Evolutionary conservation across 345 rosid species (phyloP).

Genomic region (Combretum micranthum): DNA sequence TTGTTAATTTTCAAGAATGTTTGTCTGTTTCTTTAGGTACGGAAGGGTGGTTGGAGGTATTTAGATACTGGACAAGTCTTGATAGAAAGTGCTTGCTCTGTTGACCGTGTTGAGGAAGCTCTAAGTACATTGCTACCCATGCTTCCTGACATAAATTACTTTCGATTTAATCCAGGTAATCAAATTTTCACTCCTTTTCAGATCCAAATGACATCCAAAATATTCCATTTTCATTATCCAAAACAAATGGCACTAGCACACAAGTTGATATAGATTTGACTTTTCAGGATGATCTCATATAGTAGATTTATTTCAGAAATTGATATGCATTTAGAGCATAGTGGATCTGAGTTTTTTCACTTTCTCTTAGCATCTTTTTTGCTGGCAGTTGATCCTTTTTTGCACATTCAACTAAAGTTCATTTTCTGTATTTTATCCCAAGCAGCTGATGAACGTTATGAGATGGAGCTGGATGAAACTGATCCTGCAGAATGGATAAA

Average conservation of each 20-base stretch:
- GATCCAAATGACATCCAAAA: not conserved
- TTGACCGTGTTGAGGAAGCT: slow-evolving; percentile 97
- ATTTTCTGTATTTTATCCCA: slow-evolving; percentile 13
- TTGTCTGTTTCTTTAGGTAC: slow-evolving; percentile 35
- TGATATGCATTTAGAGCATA: too few relatives aligned
- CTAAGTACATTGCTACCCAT: slow-evolving; percentile 86
- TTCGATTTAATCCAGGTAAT: slow-evolving; percentile 88
- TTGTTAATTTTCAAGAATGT: slow-evolving; percentile 6
- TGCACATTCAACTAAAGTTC: slow-evolving; percentile 5
- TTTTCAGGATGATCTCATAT: too few relatives aligned
- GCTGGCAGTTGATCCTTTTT: slow-evolving; percentile 1
- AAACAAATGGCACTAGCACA: too few relatives aligned
- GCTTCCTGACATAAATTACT: slow-evolving; percentile 91
- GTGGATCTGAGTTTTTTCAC: too few relatives aligned
- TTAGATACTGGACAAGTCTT: slow-evolving; percentile 96
- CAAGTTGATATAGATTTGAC: too few relatives aligned
- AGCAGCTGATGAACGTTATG: slow-evolving; percentile 93
- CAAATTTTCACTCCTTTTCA: too few relatives aligned
- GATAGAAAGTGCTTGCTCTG: slow-evolving; percentile 98
- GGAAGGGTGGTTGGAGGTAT: slow-evolving; percentile 99
- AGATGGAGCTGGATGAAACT: slow-evolving; percentile 98
- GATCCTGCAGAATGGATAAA: slow-evolving; percentile 94
- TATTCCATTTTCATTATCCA: too few relatives aligned
- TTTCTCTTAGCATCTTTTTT: too few relatives aligned
- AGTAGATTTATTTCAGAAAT: too few relatives aligned